A percentile compares a stretch with the other conserved stretches of the same genome.
Evolutionary conservation across 768 basidiomycete genomes (phyloP).

Genomic region (Serendipita sp.): DNA sequence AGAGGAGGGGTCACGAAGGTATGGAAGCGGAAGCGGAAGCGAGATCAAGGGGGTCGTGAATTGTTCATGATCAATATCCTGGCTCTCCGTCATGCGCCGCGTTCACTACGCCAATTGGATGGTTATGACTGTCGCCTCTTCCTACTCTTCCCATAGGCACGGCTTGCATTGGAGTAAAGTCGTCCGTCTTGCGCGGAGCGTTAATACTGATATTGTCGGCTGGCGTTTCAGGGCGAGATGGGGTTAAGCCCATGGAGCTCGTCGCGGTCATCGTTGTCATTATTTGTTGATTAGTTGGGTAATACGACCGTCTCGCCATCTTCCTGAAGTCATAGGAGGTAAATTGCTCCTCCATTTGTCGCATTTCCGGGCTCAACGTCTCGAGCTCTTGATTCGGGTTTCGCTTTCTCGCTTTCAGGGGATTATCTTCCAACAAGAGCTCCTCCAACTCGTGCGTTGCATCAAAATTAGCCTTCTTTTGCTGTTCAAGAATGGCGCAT

Average conservation of each 20-base stretch:
- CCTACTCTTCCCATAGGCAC: neutral
- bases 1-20: neutral
- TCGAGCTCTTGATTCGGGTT: slow-evolving; percentile 82
- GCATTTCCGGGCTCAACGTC: slow-evolving; percentile 77
- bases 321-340: slow-evolving; percentile 83
- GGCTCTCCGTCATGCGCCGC: no score
- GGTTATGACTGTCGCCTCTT: neutral
- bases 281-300: slow-evolving; percentile 52
- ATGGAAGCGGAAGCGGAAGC: neutral
- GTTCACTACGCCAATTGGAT: no score
- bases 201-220: neutral
- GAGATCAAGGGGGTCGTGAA: no score
- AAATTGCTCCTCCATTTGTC: slow-evolving; percentile 99
- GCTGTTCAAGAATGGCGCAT: slow-evolving; percentile 31
- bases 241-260: slow-evolving; percentile 1
- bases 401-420: slow-evolving; percentile 83
- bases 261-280: slow-evolving; percentile 5
- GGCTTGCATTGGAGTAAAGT: neutral
- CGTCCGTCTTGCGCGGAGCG: neutral
- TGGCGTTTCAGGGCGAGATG: neutral
- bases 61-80: no score
- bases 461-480: slow-evolving; percentile 99
- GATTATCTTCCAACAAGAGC: slow-evolving; percentile 88
- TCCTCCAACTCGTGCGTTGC: slow-evolving; percentile 97
- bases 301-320: slow-evolving; percentile 83